Percentiles rank a stretch among this genome's conserved stretches.
These are phyloP conservation scores for Alternaria sp. DNA, from an alignment of 2,329 filamentous ascomycete species.

Conservation along the genomic window DNA sequence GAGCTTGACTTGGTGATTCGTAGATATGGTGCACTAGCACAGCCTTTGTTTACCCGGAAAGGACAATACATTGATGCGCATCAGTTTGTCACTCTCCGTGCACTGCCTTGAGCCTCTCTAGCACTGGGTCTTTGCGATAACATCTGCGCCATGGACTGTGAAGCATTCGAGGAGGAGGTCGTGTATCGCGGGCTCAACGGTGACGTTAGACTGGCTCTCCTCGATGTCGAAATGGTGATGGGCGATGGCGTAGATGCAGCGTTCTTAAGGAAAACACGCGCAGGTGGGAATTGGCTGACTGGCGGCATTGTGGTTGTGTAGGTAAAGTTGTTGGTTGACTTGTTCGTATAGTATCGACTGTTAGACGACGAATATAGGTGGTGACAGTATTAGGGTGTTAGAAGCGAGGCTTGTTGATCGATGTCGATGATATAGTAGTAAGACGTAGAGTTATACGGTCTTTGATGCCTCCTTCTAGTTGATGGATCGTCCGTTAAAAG, in stretches of 20 bases:
- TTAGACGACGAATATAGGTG: background rate
- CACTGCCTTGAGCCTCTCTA: background rate
- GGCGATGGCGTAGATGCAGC: conserved; percentile 15
- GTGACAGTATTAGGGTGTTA: background rate
- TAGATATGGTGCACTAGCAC: background rate
- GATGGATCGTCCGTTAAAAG: background rate
- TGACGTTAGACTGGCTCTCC: conserved; percentile 19
- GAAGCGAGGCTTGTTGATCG: background rate
- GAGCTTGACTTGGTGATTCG: background rate
- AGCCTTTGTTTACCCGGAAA: background rate
- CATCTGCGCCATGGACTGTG: conserved; percentile 36
- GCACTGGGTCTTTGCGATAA: conserved; percentile 35
- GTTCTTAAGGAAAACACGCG: conserved; percentile 43
- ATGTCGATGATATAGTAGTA: background rate
- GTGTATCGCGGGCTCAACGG: conserved; percentile 27
- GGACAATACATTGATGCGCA: background rate
- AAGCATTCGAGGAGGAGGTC: conserved; percentile 32
- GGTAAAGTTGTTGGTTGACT: background rate
- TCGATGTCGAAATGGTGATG: conserved; percentile 9
- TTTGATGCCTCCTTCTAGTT: background rate
- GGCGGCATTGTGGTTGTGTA: conserved; percentile 35
- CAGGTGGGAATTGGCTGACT: conserved; percentile 45
- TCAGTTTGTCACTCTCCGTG: conserved; percentile 12
- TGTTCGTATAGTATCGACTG: background rate
- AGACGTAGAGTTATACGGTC: background rate